Base-by-base conservation (phyloP, 2,329 filamentous ascomycete genomes). In the Keithomyces neogunnii region DNA sequence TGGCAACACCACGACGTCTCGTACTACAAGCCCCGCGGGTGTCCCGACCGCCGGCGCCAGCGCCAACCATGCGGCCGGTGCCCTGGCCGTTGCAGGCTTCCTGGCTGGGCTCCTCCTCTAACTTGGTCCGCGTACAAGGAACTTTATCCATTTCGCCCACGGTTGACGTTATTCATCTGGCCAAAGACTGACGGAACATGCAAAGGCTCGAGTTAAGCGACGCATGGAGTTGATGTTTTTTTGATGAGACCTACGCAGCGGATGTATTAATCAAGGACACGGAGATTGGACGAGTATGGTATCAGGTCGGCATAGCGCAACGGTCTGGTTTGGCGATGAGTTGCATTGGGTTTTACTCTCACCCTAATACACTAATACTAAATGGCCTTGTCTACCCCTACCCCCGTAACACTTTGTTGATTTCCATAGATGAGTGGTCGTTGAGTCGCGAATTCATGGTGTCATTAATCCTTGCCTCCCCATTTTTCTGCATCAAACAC, bases 61-160 rank as follows among this genome's bases (percentile, higher is more conserved):
- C 31, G 53, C 56, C 52, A 69, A 68, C 58, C 56, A 56, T 5
- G 64, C 61, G 40, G 66, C 65, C 40, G 65, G 66, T 28, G 60
- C 68, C 9, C 61, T 71, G 29, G 72, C 66, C 5, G 60, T 66
- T 10, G 59, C 69, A 29, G 74, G 71, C 28, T 52, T 73, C 33
- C 56, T 68, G 8, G 72, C 64, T 45, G 71, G 63, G 50, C 71
- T 66, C 57, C 61, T 76, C 52, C 52, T 77, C 49, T 77, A 69
- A 69, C 47, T 28, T 9, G 42, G 29, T 7, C 13, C 19, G 19
- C 19, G 19, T 19, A 19, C 19, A 19, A 19, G 19, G 19, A 19
- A 19, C 19, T 19, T 19, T 19, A 19, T 19, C 19, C 19, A 19
- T 19, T 19, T 19, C 19, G 19, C 19, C 19, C 19, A 19, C 19